These are phyloP conservation scores for Globisporangium apiculatum DNA, from an alignment of 352 stramenopile species.

Conservation along the genomic window DNA sequence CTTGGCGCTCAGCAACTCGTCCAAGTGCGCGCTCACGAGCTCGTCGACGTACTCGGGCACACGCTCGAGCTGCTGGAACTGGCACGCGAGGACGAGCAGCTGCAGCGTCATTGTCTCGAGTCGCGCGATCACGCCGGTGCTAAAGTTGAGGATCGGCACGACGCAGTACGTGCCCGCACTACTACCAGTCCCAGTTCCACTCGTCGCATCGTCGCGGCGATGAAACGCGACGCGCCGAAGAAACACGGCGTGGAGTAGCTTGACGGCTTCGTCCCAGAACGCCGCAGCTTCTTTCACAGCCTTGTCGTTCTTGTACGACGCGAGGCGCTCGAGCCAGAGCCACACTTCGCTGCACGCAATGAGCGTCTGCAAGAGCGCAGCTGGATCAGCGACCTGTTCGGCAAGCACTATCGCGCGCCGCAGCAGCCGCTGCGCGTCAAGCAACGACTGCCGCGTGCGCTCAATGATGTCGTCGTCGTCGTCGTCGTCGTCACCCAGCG, in stretches of 20 bases:
- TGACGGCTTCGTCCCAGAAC: conserved; percentile 77
- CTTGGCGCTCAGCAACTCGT: conserved; percentile 66
- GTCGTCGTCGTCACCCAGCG: conserved; percentile 22
- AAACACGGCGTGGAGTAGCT: conserved; percentile 70
- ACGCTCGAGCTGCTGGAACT: conserved; percentile 74
- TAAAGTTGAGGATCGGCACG: conserved; percentile 79
- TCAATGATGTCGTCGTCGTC: conserved; percentile 46
- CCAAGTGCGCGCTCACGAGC: conserved; percentile 50
- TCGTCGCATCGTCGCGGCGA: conserved; percentile 10
- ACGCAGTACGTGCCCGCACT: conserved; percentile 37
- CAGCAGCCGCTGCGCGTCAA: conserved; percentile 63
- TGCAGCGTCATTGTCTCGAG: conserved; percentile 64
- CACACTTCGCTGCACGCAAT: conserved; percentile 66
- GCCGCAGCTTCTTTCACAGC: conserved; percentile 66
- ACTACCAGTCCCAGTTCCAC: no score
- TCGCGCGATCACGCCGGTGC: conserved; percentile 62
- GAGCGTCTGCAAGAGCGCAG: conserved; percentile 46
- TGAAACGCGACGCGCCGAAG: conserved; percentile 73
- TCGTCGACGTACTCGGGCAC: conserved; percentile 72
- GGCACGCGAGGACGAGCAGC: conserved; percentile 63
- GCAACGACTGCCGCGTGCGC: conserved; percentile 45
- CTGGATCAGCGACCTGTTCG: conserved; percentile 56
- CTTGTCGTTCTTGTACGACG: conserved; percentile 71
- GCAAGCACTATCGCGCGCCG: conserved; percentile 52
- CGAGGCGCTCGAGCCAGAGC: conserved; percentile 70